Base-by-base conservation (phyloP, 73 alveolate genomes). In the Paramecium primaurelia region DNA sequence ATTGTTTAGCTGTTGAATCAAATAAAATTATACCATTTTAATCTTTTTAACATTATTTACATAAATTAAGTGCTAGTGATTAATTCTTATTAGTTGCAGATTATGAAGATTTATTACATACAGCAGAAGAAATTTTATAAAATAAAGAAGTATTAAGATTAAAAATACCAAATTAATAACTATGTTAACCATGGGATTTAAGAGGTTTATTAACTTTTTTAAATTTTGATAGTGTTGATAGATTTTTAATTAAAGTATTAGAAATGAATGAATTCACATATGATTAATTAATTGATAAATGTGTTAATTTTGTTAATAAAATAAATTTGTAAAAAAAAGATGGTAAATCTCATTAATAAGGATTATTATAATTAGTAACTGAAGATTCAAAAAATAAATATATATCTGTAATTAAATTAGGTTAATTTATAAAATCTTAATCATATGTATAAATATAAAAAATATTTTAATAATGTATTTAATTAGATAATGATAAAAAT, bases 21-120 rank as follows among this genome's bases (percentile, higher is more conserved):
- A 34, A 47, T 20, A 80, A 80, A 80, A 32, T 26, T 12, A 49
- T 80, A 1, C 91, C 91, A 45, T 80, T 44, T 44, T 25, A 26
- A 32, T 45, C 77, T 2, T 80, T 80, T 14, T 80, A 45, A 49
- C 91, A 80, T 80, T 80, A 80, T 12, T 32, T 80, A 42, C 47
- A 80, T 49, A 80, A 80, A 80, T n/a, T 80, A 22, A 42, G 58
- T 49, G 91, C 73, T 26, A 80, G 51, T 80, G 91, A 80, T 80
- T 36, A 42, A 22, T 80, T 45, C 28, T 47, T 80, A 26, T 49
- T 80, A 11, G 91, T 80, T 49, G 75, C 47, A 45, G 91, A 80
- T 80, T 80, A 42, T 45, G 91, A 80, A 47, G 71, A 80, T 8
- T 26, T 75, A 10, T 75, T 75, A n/a, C 58, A 75, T 38, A 75